phyloP scores from a whole-genome alignment of 176 grass and related monocot genomes.

The Ananas comosus region DNA sequence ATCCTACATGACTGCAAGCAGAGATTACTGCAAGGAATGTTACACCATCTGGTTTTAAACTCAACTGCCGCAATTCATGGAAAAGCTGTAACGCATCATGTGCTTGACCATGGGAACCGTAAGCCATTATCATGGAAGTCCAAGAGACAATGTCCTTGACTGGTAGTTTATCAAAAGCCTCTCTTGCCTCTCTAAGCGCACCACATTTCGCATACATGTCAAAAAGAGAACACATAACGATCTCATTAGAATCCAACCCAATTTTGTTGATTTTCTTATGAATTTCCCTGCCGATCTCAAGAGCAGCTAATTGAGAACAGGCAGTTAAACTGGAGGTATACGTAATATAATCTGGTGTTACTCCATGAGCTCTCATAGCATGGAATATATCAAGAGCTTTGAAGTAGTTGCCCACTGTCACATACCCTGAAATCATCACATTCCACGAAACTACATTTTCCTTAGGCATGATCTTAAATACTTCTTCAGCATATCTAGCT shows the following conservation, averaged over 20 bases:
- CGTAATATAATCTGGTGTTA: slow-evolving; percentile 5
- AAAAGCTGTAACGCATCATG: slow-evolving; percentile 17
- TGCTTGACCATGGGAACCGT: slow-evolving; percentile 19
- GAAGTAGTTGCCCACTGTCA: slow-evolving; percentile 8
- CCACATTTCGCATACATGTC: slow-evolving; percentile 30
- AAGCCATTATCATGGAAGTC: slow-evolving; percentile 31
- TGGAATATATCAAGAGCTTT: slow-evolving; percentile 19
- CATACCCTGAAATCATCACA: slow-evolving; percentile 25
- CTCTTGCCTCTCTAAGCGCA: slow-evolving; percentile 18
- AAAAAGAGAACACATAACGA: slow-evolving; percentile 19
- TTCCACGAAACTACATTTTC: slow-evolving; percentile 21
- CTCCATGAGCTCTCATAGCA: background rate
- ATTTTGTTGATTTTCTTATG: slow-evolving; percentile 12
- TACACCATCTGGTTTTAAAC: slow-evolving; percentile 19
- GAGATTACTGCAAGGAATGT: slow-evolving; percentile 16
- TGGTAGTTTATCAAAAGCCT: slow-evolving; percentile 8
- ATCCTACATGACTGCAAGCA: slow-evolving; percentile 26
- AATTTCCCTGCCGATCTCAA: slow-evolving; percentile 14
- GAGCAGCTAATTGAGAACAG: slow-evolving; percentile 19
- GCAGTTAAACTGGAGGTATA: slow-evolving; percentile 10
- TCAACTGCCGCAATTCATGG: slow-evolving; percentile 12
- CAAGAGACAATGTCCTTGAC: slow-evolving; percentile 17
- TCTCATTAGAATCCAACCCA: slow-evolving; percentile 13
- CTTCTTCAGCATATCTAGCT: background rate
- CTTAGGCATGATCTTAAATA: slow-evolving; percentile 16